These are phyloP conservation scores for Cylindrodendrum hubeiense DNA, from an alignment of 2,329 filamentous ascomycete species.

Conservation along the genomic window DNA sequence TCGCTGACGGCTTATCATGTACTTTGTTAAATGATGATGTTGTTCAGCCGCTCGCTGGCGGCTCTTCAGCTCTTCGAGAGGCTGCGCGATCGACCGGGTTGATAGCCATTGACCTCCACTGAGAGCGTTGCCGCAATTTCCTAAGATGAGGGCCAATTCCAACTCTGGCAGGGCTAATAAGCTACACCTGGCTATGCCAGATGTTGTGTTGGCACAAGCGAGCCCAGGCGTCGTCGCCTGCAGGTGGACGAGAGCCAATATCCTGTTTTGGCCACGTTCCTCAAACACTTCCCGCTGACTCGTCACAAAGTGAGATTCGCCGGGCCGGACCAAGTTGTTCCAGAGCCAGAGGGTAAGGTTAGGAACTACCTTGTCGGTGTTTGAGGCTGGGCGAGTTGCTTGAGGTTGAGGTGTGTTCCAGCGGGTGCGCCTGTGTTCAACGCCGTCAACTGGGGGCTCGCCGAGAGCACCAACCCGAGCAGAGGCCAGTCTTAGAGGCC, in stretches of 20 bases:
- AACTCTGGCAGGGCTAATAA: conserved; percentile 27
- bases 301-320: not conserved
- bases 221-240: not conserved
- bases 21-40: conserved; percentile 17
- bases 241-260: not conserved
- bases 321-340: not conserved
- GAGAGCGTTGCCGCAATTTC: conserved; percentile 41
- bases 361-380: not conserved
- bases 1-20: conserved; percentile 25
- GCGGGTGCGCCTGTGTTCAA: not conserved
- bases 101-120: conserved; percentile 38
- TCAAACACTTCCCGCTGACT: not conserved
- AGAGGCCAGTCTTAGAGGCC: conserved; percentile 2
- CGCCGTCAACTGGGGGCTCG: not conserved
- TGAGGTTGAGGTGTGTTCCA: not conserved
- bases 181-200: conserved; percentile 17
- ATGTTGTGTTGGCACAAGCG: conserved; percentile 13
- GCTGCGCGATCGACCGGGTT: conserved; percentile 26
- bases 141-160: conserved; percentile 46
- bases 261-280: not conserved
- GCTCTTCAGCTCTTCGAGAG: conserved; percentile 3
- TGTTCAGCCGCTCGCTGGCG: conserved; percentile 17
- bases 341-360: not conserved
- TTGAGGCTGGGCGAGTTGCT: not conserved
- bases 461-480: not conserved